Evolutionary conservation across 148 eudicot genomes (phyloP).

Genomic region (Chenopodium quinoa): DNA sequence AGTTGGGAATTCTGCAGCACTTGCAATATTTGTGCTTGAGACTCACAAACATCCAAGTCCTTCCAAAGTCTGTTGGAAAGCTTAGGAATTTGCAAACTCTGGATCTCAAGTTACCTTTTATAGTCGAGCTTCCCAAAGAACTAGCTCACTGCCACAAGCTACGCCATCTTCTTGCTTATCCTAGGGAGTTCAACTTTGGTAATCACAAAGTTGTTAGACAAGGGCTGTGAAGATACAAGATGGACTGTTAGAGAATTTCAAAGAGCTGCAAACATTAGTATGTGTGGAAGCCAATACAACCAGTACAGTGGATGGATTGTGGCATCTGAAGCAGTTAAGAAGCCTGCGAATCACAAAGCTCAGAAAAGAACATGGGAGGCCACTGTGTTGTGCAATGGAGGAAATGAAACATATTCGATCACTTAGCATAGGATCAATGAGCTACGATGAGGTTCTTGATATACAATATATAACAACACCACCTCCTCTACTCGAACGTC

Average conservation of each 20-base stretch:
- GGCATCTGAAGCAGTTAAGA: not conserved
- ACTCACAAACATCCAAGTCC: not conserved
- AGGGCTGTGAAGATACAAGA: not conserved
- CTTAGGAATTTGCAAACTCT: constrained; percentile 11
- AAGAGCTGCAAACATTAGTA: constrained; percentile 4
- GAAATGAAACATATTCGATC: constrained; percentile 12
- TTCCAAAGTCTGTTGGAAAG: not conserved
- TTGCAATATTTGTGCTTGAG: constrained; percentile 19
- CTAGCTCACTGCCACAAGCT: not conserved
- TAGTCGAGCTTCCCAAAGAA: not conserved
- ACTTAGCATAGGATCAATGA: not conserved
- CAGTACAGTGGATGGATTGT: not conserved
- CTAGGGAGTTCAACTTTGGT: too few species aligned
- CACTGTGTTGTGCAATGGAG: not conserved
- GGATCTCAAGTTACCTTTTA: not conserved
- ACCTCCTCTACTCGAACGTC: not conserved
- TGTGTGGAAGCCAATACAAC: not conserved
- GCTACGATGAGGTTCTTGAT: not conserved
- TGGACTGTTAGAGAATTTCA: not conserved
- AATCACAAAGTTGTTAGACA: too few species aligned
- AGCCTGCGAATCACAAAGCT: not conserved
- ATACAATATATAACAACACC: not conserved
- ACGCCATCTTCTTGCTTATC: not conserved
- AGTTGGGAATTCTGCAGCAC: not conserved
- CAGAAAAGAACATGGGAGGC: not conserved